phyloP scores from a whole-genome alignment of 768 basidiomycete genomes.

The Agaricus subrufescens region DNA sequence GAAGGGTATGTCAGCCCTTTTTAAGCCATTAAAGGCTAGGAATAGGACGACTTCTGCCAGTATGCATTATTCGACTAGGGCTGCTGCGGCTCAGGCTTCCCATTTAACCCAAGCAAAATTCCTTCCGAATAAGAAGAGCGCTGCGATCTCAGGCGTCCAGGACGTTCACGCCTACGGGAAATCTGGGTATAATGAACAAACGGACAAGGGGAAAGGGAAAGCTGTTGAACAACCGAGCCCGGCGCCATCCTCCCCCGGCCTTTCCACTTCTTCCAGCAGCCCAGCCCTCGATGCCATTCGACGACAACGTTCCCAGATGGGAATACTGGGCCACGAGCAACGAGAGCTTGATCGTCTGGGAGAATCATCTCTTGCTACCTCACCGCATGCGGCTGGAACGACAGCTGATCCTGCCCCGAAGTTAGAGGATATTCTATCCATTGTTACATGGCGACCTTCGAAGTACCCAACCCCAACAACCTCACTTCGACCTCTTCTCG shows the following conservation, averaged over 20 bases:
- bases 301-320: constrained; percentile 8
- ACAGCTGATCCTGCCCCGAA: background rate
- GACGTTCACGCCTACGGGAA: constrained; percentile 3
- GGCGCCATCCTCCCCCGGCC: background rate
- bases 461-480: constrained; percentile 11
- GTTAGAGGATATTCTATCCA: constrained; percentile 9
- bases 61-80: background rate
- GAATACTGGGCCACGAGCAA: background rate
- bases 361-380: background rate
- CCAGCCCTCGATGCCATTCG: constrained; percentile 2
- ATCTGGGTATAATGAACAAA: background rate
- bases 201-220: constrained; percentile 23
- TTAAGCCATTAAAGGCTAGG: constrained; percentile 24
- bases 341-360: background rate
- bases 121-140: background rate
- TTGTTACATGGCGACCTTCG: constrained; percentile 11
- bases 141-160: background rate
- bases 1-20: constrained; percentile 44
- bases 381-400: constrained; percentile 7
- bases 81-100: background rate
- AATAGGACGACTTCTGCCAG: background rate
- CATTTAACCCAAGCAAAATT: background rate
- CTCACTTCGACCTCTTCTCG: constrained; percentile 4
- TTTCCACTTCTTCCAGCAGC: constrained; percentile 1
- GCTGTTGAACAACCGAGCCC: constrained; percentile 12